phyloP scores from a whole-genome alignment of 345 rosid species.

The Aethionema arabicum region DNA sequence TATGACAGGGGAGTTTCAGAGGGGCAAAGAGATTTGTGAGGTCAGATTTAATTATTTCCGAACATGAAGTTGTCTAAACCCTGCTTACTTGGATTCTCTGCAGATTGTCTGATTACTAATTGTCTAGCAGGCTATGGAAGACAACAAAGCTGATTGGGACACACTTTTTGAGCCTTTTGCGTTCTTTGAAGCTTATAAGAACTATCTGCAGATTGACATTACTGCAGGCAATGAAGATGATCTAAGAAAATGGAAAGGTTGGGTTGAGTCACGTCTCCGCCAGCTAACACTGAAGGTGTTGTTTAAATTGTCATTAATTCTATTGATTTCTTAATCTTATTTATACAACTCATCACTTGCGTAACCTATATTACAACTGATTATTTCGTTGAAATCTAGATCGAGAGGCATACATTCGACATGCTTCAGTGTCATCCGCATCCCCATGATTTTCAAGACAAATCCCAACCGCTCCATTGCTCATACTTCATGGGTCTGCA shows the following conservation, averaged over 20 bases:
- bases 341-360: too few species aligned
- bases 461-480: constrained; percentile 65
- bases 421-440: constrained; percentile 97
- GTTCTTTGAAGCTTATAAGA: constrained; percentile 89
- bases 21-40: constrained; percentile 94
- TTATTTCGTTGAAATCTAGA: constrained; percentile 46
- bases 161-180: constrained; percentile 84
- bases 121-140: constrained; percentile 87
- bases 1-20: constrained; percentile 89
- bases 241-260: constrained; percentile 92
- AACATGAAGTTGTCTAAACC: too few species aligned
- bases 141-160: constrained; percentile 75
- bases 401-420: constrained; percentile 78
- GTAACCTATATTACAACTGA: neutral
- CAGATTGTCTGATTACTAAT: constrained; percentile 20
- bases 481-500: constrained; percentile 96
- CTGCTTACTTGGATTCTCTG: too few species aligned
- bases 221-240: constrained; percentile 80
- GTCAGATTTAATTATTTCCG: constrained; percentile 43
- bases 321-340: too few species aligned
- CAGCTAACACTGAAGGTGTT: constrained; percentile 86
- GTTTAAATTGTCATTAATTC: too few species aligned
- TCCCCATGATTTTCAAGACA: constrained; percentile 77
- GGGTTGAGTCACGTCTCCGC: constrained; percentile 99
- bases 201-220: constrained; percentile 86